phyloP scores from a whole-genome alignment of 2,329 filamentous ascomycete species.

The Colletotrichum plurivorum region DNA sequence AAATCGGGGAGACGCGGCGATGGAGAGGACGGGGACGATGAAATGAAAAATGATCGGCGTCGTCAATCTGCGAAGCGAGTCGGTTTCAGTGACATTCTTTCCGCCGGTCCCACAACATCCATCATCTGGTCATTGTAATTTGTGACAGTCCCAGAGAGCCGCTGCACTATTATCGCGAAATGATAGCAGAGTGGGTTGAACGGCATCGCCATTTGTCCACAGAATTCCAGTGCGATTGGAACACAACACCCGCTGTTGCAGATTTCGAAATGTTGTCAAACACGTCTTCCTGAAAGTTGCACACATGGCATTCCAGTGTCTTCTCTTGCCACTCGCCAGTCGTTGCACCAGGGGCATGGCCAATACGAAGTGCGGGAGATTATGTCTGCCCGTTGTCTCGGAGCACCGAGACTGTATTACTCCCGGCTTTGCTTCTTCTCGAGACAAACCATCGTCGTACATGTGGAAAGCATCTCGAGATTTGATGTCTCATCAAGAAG shows the following conservation, averaged over 20 bases:
- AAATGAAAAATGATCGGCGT: slow-evolving; percentile 4
- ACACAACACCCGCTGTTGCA: background rate
- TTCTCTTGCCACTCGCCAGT: background rate
- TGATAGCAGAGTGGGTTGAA: background rate
- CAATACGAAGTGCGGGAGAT: background rate
- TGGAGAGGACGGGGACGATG: background rate
- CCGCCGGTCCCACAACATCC: background rate
- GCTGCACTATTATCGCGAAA: background rate
- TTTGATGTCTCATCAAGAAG: slow-evolving; percentile 12
- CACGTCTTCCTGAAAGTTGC: background rate
- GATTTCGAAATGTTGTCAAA: slow-evolving; percentile 2
- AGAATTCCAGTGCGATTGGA: too few species aligned
- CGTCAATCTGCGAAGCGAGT: slow-evolving; percentile 12
- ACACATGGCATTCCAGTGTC: background rate
- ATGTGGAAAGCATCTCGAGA: slow-evolving; percentile 2
- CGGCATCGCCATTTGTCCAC: too few species aligned
- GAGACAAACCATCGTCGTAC: slow-evolving; percentile 13
- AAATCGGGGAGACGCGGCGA: slow-evolving; percentile 10
- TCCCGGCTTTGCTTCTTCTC: slow-evolving; percentile 21
- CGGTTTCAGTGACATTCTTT: background rate
- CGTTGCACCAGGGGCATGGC: background rate
- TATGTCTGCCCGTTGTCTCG: background rate
- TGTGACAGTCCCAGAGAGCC: background rate
- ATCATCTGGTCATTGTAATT: slow-evolving; percentile 3
- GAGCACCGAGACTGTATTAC: slow-evolving; percentile 4